Evolutionary conservation across 352 stramenopile genomes (phyloP).

Genomic region (Globisporangium lucens): DNA sequence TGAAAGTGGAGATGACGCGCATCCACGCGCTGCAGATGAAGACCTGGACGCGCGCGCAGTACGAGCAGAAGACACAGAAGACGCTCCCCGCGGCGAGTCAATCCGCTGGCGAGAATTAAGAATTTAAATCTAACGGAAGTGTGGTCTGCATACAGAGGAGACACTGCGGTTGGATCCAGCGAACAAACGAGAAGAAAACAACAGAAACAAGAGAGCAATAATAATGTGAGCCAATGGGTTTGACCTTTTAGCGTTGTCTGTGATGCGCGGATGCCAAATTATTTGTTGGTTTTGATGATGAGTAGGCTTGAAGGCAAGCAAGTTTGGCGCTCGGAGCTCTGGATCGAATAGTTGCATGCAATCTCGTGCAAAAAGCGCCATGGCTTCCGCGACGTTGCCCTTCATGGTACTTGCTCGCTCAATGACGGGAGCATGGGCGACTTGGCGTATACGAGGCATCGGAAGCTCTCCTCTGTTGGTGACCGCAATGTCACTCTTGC

Average conservation of each 20-base stretch:
- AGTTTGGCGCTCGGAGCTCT: not conserved
- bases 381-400: too few relatives aligned
- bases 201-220: not conserved
- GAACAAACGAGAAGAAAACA: not conserved
- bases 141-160: not conserved
- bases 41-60: conserved; percentile 80
- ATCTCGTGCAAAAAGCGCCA: too few relatives aligned
- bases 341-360: too few relatives aligned
- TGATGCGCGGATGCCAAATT: not conserved
- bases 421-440: too few relatives aligned
- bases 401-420: too few relatives aligned
- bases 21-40: conserved; percentile 88
- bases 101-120: conserved; percentile 53
- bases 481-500: too few relatives aligned
- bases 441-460: too few relatives aligned
- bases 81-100: conserved; percentile 38
- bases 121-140: not conserved
- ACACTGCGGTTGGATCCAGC: not conserved
- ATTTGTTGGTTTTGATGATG: not conserved
- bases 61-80: conserved; percentile 79
- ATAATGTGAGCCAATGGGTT: conserved; percentile 5
- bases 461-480: too few relatives aligned
- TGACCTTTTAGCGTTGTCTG: not conserved
- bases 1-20: conserved; percentile 80
- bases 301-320: not conserved